These are phyloP conservation scores for Ascobolus immersus DNA, from an alignment of 495 filamentous ascomycete genomes.

Conservation along the genomic window DNA sequence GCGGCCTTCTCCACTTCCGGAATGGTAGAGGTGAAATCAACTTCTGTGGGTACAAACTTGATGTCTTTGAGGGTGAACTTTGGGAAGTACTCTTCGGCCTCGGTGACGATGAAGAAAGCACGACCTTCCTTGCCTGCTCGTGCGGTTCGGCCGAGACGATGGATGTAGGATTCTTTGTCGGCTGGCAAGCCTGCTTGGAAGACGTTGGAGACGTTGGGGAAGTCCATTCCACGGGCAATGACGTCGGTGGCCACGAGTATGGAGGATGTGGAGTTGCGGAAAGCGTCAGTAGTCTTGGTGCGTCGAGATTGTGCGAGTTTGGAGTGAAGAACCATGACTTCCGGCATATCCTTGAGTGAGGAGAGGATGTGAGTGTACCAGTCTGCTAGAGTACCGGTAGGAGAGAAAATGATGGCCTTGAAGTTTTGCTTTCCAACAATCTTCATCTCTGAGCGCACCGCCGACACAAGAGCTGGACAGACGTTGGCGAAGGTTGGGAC, in stretches of 20 bases:
- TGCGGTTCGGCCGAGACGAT: constrained; percentile 54
- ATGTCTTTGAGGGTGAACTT: constrained; percentile 18
- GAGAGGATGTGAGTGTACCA: constrained; percentile 36
- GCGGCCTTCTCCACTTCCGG: constrained; percentile 10
- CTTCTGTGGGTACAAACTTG: constrained; percentile 11
- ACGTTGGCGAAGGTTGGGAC: constrained; percentile 47
- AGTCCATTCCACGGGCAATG: constrained; percentile 88
- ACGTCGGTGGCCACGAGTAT: constrained; percentile 86
- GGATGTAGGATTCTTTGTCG: constrained; percentile 59
- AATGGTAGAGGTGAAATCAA: constrained; percentile 14
- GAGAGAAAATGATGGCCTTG: constrained; percentile 83
- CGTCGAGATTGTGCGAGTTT: constrained; percentile 43
- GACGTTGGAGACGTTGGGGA: constrained; percentile 76
- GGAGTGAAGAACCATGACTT: constrained; percentile 50
- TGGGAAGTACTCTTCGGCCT: constrained; percentile 28
- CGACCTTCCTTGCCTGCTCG: constrained; percentile 51
- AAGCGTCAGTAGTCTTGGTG: constrained; percentile 40
- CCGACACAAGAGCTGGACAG: constrained; percentile 49
- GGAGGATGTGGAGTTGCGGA: constrained; percentile 34
- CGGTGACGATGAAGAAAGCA: constrained; percentile 46
- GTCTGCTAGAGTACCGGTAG: constrained; percentile 43
- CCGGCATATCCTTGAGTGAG: constrained; percentile 19
- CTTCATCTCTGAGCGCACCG: constrained; percentile 20
- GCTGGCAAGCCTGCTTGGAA: constrained; percentile 56
- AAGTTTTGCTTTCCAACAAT: constrained; percentile 48